Evolutionary conservation across 139 green algal species (phyloP), one percentile per base, ranked within the genome.

Genomic region (Trebouxia sp.): DNA sequence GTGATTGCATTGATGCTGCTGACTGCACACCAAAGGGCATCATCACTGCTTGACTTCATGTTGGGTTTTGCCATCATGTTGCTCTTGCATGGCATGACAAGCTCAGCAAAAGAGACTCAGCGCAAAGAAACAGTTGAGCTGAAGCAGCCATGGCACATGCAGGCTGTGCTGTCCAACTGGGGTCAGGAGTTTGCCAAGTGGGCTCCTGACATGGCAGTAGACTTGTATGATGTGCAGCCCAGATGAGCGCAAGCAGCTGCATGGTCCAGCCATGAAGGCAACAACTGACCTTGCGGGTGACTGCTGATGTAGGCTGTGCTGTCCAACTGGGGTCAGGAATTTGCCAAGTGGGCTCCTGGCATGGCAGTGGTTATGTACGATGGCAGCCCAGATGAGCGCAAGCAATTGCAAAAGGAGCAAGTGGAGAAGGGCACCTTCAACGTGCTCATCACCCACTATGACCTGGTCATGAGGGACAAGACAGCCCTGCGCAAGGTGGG

Each of bases 111-210:
- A n/a, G n/a, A n/a, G n/a, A n/a, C n/a, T n/a, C n/a, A n/a, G n/a
- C n/a, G n/a, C n/a, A n/a, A n/a, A n/a, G n/a, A n/a, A n/a, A n/a
- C n/a, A n/a, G n/a, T 51, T 20, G 5, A 2, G 35, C 37, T 47
- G 48, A 37, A 11, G n/a, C n/a, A n/a, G n/a, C n/a, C n/a, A n/a
- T n/a, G n/a, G n/a, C n/a, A n/a, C n/a, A n/a, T 45, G 11, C 77
- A 89, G 85, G 91, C 91, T 8, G 90, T 94, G 48, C 72, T 93
- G 74, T 84, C 85, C 42, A 94, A 94, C 58, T 94, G 91, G 91
- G 45, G 47, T 32, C 51, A 83, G 32, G 91, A 94, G 87, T 92
- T 93, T 67, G 78, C 74, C 35, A 83, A 83, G 45, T 94, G 91
- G 91, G 51, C 88, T 58, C 91, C 90, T 3, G 69, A 67, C 41